These are phyloP conservation scores for Sporothrix variecibatus DNA, from an alignment of 2,329 filamentous ascomycete species.

Conservation along the genomic window DNA sequence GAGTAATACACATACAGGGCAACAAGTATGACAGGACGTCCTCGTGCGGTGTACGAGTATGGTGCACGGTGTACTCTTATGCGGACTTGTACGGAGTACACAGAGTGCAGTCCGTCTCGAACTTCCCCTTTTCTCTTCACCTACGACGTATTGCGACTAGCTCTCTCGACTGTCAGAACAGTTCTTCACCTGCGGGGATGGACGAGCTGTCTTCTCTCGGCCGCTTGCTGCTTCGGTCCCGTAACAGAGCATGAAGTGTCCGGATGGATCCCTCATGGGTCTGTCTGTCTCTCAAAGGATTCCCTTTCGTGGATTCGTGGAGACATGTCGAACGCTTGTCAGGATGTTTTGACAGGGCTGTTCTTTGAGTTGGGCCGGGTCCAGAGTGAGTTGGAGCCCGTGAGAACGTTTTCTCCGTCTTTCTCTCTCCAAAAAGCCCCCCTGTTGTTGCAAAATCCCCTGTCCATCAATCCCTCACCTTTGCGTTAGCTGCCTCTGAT, in stretches of 20 bases:
- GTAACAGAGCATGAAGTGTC: background rate
- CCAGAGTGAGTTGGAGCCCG: background rate
- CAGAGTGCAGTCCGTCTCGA: background rate
- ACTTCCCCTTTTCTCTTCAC: background rate
- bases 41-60: background rate
- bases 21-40: background rate
- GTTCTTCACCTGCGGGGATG: background rate
- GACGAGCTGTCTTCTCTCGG: background rate
- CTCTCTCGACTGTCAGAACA: too few species aligned
- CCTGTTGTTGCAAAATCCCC: background rate
- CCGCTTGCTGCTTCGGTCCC: conserved; percentile 8
- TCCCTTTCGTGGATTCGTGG: background rate
- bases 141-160: background rate
- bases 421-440: background rate
- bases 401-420: background rate
- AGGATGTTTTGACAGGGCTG: background rate
- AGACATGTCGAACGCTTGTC: background rate
- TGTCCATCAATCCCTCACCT: background rate
- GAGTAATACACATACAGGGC: background rate
- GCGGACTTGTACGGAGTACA: too few species aligned
- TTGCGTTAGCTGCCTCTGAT: background rate
- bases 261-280: background rate
- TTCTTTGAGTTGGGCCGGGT: background rate
- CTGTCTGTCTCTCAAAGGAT: background rate
- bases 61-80: background rate